A percentile compares a stretch with the other conserved stretches of the same genome.
These are phyloP conservation scores for Lactarius deliciosus DNA, from an alignment of 768 basidiomycete species.

Conservation along the genomic window DNA sequence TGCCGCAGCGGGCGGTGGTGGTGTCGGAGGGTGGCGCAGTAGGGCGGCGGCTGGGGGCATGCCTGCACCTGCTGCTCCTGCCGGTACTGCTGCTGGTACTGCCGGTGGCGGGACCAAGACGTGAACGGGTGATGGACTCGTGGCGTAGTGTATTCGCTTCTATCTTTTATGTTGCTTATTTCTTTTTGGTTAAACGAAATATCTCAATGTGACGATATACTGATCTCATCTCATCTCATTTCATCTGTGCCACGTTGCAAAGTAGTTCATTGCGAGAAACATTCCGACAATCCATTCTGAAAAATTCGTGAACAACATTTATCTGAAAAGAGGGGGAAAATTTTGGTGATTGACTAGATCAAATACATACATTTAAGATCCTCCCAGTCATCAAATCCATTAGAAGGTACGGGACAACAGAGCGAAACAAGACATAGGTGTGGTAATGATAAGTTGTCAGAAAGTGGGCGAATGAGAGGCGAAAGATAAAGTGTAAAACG, in stretches of 20 bases:
- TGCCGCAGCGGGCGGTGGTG: background rate
- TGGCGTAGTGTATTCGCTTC: background rate
- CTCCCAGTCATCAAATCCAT: conserved; percentile 17
- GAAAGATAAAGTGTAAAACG: background rate
- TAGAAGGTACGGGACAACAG: conserved; percentile 1
- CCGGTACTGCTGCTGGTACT: background rate
- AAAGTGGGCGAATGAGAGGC: background rate
- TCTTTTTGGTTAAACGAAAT: background rate
- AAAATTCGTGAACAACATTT: too few relatives aligned
- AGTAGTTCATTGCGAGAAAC: background rate
- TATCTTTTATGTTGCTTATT: background rate
- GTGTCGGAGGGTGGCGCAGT: conserved; percentile 1
- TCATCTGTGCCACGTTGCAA: background rate
- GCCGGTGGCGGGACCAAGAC: conserved; percentile 2
- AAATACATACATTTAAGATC: background rate
- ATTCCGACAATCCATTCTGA: too few relatives aligned
- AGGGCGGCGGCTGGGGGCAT: background rate
- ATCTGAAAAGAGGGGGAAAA: background rate
- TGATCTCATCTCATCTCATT: conserved; percentile 2
- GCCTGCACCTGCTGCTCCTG: background rate
- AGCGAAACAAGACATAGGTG: background rate
- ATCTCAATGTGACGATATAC: conserved; percentile 3
- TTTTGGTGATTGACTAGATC: background rate
- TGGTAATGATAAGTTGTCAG: background rate
- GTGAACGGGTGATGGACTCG: background rate